phyloP scores from a whole-genome alignment of 2,329 filamentous ascomycete genomes.

The Fusarium sp. region DNA sequence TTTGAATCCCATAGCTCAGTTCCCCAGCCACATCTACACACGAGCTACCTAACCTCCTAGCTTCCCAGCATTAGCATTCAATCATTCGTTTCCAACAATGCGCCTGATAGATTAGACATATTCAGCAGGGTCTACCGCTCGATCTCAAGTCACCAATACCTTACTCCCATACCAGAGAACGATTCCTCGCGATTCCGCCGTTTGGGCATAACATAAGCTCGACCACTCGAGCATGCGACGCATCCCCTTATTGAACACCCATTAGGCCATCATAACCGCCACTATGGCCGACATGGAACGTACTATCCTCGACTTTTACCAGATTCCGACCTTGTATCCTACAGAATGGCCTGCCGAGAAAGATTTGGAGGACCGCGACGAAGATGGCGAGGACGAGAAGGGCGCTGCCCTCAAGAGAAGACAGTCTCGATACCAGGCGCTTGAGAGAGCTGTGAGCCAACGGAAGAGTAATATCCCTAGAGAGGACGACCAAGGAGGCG shows the following conservation, averaged over 20 bases:
- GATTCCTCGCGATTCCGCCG: not conserved
- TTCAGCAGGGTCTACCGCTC: not conserved
- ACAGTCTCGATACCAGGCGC: slow-evolving; percentile 84
- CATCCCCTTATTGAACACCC: slow-evolving; percentile 30
- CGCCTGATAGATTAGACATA: not conserved
- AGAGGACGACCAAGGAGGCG: slow-evolving; percentile 72
- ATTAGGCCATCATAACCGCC: slow-evolving; percentile 25
- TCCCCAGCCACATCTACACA: not conserved
- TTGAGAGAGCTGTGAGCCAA: slow-evolving; percentile 79
- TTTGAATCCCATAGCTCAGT: not conserved
- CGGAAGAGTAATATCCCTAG: slow-evolving; percentile 74
- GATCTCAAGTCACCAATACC: not conserved
- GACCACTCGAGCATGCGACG: slow-evolving; percentile 31
- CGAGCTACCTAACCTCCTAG: slow-evolving; percentile 6
- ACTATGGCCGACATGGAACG: slow-evolving; percentile 77
- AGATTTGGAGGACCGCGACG: slow-evolving; percentile 72
- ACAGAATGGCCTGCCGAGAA: slow-evolving; percentile 88
- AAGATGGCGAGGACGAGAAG: slow-evolving; percentile 65
- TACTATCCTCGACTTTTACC: slow-evolving; percentile 88
- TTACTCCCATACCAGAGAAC: not conserved
- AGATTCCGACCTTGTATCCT: slow-evolving; percentile 81
- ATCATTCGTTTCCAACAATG: slow-evolving; percentile 3
- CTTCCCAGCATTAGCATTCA: slow-evolving; percentile 21
- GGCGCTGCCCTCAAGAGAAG: slow-evolving; percentile 64
- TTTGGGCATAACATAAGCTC: slow-evolving; percentile 9